Evolutionary conservation across 257 asterid species (phyloP), one percentile per base, ranked within the genome.

Genomic region (Solanum sparsipilum): DNA sequence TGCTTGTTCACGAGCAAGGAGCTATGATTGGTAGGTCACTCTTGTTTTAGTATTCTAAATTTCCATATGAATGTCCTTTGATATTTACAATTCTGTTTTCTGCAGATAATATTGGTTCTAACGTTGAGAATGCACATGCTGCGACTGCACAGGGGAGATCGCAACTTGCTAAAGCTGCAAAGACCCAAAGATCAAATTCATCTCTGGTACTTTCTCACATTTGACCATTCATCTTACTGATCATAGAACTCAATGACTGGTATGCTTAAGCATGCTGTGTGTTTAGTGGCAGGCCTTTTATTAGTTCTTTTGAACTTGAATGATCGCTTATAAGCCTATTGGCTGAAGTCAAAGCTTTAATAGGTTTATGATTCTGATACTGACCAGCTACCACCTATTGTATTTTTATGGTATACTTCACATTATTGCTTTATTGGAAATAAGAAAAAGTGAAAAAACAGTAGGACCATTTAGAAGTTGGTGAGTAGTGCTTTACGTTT

Each of bases 1-100:
- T 97, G 52, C 90, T 96, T 76, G 98, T 97, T 90, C 98, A 96
- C 20, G 99, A 96, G 86, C 99, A 97, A 93, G 98, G 99, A 91
- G 91, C 94, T 87, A 93, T 95, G 97, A 96, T 97, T 71, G 99
- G 99, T 95, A 92, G 87, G 31, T 56, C 34, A 78, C 70, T 71
- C 84, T 87, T 93, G 41, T 84, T 58, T 67, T 88, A 81, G 16
- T 25, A 75, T 72, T 36, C 25, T 21, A 16, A 81, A 79, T 27
- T 48, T 81, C 41, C 41, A 81, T 29, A 44, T 27, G 85, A 16
- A 81, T 35, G 9, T 86, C 67, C 56, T 92, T 41, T 48, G 83
- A 41, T 86, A 56, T 44, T 72, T 58, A 56, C 21, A 23, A 27
- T 63, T 48, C 36, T n/a, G 31, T 88, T 38, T 44, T 60, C 74